These are phyloP conservation scores for Stagonosporopsis tanaceti DNA, from an alignment of 2,329 filamentous ascomycete genomes.

Conservation along the genomic window DNA sequence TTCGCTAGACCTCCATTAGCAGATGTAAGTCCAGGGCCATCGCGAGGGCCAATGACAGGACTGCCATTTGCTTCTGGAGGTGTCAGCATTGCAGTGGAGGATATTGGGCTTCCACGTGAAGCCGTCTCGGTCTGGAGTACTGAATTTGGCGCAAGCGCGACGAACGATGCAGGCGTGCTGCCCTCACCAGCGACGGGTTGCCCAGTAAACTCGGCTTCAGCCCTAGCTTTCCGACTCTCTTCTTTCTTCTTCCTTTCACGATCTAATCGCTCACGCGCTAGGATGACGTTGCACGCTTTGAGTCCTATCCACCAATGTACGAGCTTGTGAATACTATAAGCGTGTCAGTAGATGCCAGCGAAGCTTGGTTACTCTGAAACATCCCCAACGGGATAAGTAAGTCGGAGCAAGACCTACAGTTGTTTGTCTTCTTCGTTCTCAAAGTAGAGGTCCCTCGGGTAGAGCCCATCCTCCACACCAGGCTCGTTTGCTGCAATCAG, in stretches of 20 bases:
- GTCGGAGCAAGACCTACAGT: conserved; percentile 31
- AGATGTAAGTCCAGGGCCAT: conserved; percentile 23
- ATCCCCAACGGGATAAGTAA: neutral
- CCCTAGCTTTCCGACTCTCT: conserved; percentile 40
- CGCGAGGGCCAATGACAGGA: conserved; percentile 31
- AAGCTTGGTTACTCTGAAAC: neutral
- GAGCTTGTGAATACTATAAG: conserved; percentile 42
- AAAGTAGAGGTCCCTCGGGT: conserved; percentile 43
- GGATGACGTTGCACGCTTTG: conserved; percentile 48
- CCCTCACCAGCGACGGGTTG: conserved; percentile 26
- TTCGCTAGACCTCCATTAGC: conserved; percentile 19
- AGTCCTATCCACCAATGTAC: conserved; percentile 50
- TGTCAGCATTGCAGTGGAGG: conserved; percentile 40
- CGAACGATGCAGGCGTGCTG: conserved; percentile 37
- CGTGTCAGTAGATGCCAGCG: conserved; percentile 20
- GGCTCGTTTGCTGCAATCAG: conserved; percentile 43
- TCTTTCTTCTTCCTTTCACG: conserved; percentile 48
- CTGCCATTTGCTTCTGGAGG: conserved; percentile 42
- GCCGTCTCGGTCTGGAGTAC: conserved; percentile 37
- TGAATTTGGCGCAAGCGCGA: conserved; percentile 41
- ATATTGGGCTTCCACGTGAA: conserved; percentile 36
- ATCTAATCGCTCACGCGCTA: conserved; percentile 46
- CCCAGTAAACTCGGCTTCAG: conserved; percentile 35
- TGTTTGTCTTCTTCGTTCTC: conserved; percentile 43
- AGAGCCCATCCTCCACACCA: conserved; percentile 43